phyloP scores from a whole-genome alignment of 1,284 basidiomycete species.

The Stereum hirsutum region DNA sequence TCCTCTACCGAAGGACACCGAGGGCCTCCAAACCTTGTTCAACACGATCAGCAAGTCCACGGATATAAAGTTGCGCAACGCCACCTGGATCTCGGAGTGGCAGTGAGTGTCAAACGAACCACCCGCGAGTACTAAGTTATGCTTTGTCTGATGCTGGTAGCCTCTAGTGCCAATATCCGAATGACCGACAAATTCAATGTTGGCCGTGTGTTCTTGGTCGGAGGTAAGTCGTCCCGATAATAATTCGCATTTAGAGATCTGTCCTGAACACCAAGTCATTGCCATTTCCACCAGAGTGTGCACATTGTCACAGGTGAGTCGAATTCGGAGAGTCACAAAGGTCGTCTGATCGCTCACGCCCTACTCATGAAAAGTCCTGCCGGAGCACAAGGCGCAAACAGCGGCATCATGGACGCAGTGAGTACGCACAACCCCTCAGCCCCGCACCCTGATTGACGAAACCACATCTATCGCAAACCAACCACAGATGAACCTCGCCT shows the following conservation, averaged over 20 bases:
- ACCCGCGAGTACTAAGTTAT: no score
- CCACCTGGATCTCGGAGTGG: constrained; percentile 10
- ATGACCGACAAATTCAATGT: constrained; percentile 13
- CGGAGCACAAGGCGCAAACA: constrained; percentile 13
- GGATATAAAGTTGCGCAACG: constrained; percentile 6
- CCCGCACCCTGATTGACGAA: neutral
- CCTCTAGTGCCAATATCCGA: constrained; percentile 15
- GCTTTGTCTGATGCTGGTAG: neutral
- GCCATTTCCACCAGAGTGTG: neutral
- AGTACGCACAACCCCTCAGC: neutral
- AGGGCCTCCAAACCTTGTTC: constrained; percentile 9
- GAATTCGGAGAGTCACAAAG: no score
- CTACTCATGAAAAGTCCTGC: no score
- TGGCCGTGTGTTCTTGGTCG: constrained; percentile 14
- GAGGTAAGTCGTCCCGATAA: constrained; percentile 9
- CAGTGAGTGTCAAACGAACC: constrained; percentile 9
- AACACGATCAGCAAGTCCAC: constrained; percentile 5
- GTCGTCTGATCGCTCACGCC: constrained; percentile 9
- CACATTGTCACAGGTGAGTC: constrained; percentile 1
- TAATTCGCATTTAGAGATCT: neutral
- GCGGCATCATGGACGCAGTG: constrained; percentile 11
- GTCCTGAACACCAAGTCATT: neutral
- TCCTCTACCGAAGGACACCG: constrained; percentile 4
- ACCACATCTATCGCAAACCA: neutral
- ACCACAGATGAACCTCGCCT: constrained; percentile 17